These are phyloP conservation scores for Zoysia pacifica DNA, from an alignment of 176 grass and related monocot species.

Conservation along the genomic window DNA sequence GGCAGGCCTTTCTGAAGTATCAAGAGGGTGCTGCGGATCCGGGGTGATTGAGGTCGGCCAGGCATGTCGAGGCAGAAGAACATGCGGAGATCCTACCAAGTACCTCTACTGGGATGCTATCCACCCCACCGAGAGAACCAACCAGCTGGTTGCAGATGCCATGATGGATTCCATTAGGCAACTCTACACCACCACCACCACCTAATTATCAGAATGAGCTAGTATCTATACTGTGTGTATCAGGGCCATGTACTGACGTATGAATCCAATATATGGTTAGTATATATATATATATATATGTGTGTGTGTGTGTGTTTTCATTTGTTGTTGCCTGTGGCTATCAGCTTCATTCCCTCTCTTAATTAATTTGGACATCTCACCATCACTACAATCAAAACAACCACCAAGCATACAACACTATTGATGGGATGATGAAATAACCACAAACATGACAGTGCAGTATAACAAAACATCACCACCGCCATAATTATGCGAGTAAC, in stretches of 20 bases:
- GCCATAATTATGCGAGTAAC: no score
- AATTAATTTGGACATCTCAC: no score
- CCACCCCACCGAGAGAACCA: conserved; percentile 67
- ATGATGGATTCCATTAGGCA: conserved; percentile 32
- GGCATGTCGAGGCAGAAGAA: conserved; percentile 57
- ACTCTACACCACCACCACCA: conserved; percentile 10
- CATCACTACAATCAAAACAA: neutral
- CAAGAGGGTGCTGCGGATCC: conserved; percentile 62
- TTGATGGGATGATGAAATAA: no score
- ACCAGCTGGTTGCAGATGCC: conserved; percentile 50
- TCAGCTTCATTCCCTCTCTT: no score
- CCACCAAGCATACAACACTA: neutral
- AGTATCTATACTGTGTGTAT: neutral
- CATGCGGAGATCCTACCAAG: conserved; percentile 60
- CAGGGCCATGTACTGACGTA: no score
- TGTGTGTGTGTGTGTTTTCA: no score
- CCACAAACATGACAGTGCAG: neutral
- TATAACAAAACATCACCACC: neutral
- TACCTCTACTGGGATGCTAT: conserved; percentile 79
- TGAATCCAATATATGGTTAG: no score
- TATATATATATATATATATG: no score
- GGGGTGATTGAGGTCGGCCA: conserved; percentile 62
- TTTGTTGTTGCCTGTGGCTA: no score
- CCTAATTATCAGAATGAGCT: no score
- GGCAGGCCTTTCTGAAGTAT: conserved; percentile 53